Base-by-base conservation (phyloP, 345 rosid genomes). In the Citrus glauca region DNA sequence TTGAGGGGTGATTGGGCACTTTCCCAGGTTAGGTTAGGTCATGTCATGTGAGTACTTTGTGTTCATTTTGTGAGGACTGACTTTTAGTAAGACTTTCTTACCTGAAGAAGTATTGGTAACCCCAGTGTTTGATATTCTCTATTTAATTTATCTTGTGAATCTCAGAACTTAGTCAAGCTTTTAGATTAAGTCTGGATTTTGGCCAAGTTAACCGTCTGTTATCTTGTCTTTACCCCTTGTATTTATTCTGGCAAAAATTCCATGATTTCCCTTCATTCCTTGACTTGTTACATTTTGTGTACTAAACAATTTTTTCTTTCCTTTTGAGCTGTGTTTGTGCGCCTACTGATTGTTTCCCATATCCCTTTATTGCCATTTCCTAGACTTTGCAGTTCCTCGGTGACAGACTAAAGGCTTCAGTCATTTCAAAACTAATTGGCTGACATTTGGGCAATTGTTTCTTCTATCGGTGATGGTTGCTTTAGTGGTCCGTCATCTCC, bases 331-430 rank as follows among this genome's bases (percentile, higher is more conserved):
- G 16, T 35, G 20, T 59, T 63, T 72, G 66, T 77, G 78, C 65
- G 63, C 55, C 75, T 69, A 68, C 86, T 86, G 87, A 86, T 78
- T 73, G 37, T 61, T 75, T 81, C 82, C 81, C 60, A 17, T 38
- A 56, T 77, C 56, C 88, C 74, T 80, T 73, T 74, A 20, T 63
- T 86, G 60, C 71, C 68, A 67, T 84, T 79, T 84, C 85, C 82
- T 88, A 88, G 95, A 87, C 83, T 91, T 83, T 81, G 93, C 91
- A 61, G 93, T 88, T 85, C 93, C 93, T 82, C 91, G 94, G 92
- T 91, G 90, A 91, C 88, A 73, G 62, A 77, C 14, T 67, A 78
- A 71, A 68, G 73, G 78, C 78, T 71, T 33, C 72, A 42, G 30
- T 79, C 82, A 66, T 42, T 71, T 45, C 84, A 72, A 66, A 77